phyloP scores from a whole-genome alignment of 163 green algal genomes.

The Chloromonas sp. region DNA sequence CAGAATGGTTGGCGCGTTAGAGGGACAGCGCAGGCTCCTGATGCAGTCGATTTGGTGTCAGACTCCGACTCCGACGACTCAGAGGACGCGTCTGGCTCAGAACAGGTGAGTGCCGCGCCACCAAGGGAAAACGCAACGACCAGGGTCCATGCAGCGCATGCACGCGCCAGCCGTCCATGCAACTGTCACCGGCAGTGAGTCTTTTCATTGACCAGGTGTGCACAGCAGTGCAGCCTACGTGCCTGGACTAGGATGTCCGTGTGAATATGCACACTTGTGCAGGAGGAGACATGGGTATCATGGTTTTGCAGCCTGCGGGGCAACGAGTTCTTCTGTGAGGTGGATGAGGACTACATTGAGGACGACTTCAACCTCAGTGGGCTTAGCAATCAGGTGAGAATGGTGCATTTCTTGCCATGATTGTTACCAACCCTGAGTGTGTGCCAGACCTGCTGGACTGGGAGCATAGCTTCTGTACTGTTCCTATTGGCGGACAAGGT shows the following conservation, averaged over 20 bases:
- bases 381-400: slow-evolving; percentile 64
- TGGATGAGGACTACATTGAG: slow-evolving; percentile 99
- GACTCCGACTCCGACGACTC: not conserved
- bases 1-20: not conserved
- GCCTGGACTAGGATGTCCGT: no score
- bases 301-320: slow-evolving; percentile 97
- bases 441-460: no score
- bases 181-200: no score
- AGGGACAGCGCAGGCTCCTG: not conserved
- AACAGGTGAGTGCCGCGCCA: not conserved
- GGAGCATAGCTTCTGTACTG: no score
- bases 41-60: not conserved
- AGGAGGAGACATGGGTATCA: slow-evolving; percentile 52
- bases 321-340: slow-evolving; percentile 99
- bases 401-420: no score
- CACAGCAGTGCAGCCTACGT: no score
- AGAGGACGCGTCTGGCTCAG: not conserved
- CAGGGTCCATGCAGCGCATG: no score
- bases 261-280: not conserved
- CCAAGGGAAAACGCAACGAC: no score
- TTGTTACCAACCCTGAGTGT: no score
- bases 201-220: no score
- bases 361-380: slow-evolving; percentile 99
- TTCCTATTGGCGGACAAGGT: no score
- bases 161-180: no score